Base-by-base conservation (phyloP, 2,329 filamentous ascomycete genomes). In the Blastomyces emzantsi region DNA sequence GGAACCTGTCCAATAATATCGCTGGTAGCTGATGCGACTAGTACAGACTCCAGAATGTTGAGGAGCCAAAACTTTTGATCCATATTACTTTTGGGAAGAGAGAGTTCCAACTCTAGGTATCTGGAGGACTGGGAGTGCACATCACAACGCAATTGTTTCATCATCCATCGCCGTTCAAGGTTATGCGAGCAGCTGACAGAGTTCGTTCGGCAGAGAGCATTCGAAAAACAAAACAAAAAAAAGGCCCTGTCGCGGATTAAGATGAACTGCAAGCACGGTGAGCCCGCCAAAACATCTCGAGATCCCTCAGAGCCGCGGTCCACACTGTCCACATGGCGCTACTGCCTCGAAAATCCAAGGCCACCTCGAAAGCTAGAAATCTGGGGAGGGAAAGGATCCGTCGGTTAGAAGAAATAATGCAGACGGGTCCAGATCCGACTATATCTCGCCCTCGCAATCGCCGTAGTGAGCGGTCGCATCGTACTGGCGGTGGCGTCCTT, bases 321-420 rank as follows among this genome's bases (percentile, higher is more conserved):
- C 54, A 56, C 54, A 17, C 1, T 7, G 33, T 9, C 19, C 17
- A n/a, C 17, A 19, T 47, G 6, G 45, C 45, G 19, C 45, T 47
- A 47, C 45, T n/a, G 19, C 56, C 56, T 58, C 56, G 56, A 58
- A 58, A 58, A 19, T 17, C 39, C 56, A 22, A 15, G 22, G 39
- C 13, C 56, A 39, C 13, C 56, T 59, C 56, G 56, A 47, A 57
- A 57, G n/a, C 55, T 11, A 49, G 19, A 28, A 36, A 41, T 39
- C 36, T 25, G 56, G 39, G 39, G 56, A 28, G 45, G 47, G 17
- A 28, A 30, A 59, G 22, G 22, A 33, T 15, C 55, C 7, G 45
- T 19, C 5, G 45, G 45, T 47, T n/a, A 9, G 33, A 36, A 36
- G 33, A n/a, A n/a, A 33, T 28, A 15, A 19, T 57, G n/a, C 30